A percentile compares a stretch with the other conserved stretches of the same genome.
Evolutionary conservation across 176 grass and related monocot species (phyloP).

Genomic region (Aegilops sharonensis): DNA sequence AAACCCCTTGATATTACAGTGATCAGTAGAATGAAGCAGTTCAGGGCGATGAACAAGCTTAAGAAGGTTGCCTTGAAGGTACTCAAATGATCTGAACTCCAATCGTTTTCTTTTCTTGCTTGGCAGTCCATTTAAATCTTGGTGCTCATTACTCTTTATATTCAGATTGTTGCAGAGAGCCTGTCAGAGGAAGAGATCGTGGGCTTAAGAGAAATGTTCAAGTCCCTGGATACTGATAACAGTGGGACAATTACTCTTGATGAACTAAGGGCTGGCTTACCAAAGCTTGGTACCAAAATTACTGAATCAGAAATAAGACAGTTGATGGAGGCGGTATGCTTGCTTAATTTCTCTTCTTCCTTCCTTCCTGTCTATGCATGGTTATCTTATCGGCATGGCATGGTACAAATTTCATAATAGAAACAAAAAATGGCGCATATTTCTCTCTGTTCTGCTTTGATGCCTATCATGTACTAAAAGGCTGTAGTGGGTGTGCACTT

Average conservation of each 20-base stretch:
- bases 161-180: constrained; percentile 85
- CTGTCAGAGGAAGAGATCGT: constrained; percentile 94
- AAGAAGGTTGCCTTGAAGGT: constrained; percentile 98
- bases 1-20: constrained; percentile 89
- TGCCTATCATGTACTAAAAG: not conserved
- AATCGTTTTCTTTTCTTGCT: not conserved
- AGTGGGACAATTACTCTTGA: constrained; percentile 88
- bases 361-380: not conserved
- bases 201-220: constrained; percentile 94
- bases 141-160: constrained; percentile 3
- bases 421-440: not conserved
- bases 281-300: constrained; percentile 91
- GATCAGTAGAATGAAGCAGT: constrained; percentile 92
- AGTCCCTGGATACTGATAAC: constrained; percentile 90
- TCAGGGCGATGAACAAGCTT: constrained; percentile 98
- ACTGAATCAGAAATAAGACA: constrained; percentile 80
- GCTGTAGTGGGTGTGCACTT: not conserved
- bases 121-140: not conserved
- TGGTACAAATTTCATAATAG: not conserved
- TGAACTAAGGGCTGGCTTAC: constrained; percentile 87
- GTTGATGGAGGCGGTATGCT: constrained; percentile 83
- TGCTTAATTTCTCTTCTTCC: not conserved
- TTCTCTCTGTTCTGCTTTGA: not conserved
- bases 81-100: not conserved
- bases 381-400: not conserved